Percentiles rank a stretch among this genome's conserved stretches.
Evolutionary conservation across 495 filamentous ascomycete species (phyloP).

Genomic region (Aspergillus ellipticus): DNA sequence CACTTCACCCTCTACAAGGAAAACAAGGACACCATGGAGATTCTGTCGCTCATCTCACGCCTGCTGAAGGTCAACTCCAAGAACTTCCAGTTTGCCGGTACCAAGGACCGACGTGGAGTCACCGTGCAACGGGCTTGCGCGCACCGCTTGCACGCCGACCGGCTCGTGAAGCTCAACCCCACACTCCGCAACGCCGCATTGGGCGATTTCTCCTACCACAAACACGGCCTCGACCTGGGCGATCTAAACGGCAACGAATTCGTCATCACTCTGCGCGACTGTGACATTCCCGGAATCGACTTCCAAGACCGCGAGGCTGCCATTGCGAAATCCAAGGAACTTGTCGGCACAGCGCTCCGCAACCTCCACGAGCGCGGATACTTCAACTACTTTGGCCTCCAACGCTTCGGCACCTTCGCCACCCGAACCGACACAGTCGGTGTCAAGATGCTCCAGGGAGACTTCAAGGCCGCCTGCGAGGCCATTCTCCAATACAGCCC

Average conservation of each 20-base stretch:
- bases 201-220: conserved; percentile 72
- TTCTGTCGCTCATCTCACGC: conserved; percentile 66
- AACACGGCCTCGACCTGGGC: conserved; percentile 70
- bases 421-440: conserved; percentile 80
- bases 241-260: conserved; percentile 89
- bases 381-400: conserved; percentile 94
- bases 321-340: conserved; percentile 40
- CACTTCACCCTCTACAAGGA: conserved; percentile 97
- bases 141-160: conserved; percentile 57
- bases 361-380: conserved; percentile 66
- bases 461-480: conserved; percentile 75
- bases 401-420: conserved; percentile 84
- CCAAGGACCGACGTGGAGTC: conserved; percentile 87
- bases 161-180: conserved; percentile 59
- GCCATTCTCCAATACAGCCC: conserved; percentile 64
- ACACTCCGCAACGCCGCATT: conserved; percentile 60
- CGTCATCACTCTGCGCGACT: conserved; percentile 81
- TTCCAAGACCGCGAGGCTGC: conserved; percentile 34
- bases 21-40: conserved; percentile 97
- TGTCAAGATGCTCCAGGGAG: conserved; percentile 72
- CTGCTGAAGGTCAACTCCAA: conserved; percentile 63
- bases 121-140: conserved; percentile 83
- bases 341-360: conserved; percentile 54
- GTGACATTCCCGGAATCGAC: conserved; percentile 55
- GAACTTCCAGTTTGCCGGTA: conserved; percentile 81